Conservation (phyloP, 2,329 filamentous ascomycete species). For the Trichoderma aggressivum region DNA sequence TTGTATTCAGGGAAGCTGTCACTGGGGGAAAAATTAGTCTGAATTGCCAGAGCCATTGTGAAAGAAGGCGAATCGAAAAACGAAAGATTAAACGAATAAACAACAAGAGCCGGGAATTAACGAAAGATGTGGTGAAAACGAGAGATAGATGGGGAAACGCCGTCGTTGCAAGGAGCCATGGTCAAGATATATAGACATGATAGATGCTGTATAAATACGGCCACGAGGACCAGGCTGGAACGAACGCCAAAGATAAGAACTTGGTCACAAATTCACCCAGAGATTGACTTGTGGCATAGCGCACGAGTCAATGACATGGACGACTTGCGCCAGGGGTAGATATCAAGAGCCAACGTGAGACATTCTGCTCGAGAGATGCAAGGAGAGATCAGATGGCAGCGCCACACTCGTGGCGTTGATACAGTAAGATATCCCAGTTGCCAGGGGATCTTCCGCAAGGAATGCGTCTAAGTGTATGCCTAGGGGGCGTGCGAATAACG, state of each 20-base stretch:
- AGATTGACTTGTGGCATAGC: neutral
- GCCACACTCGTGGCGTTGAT: slow-evolving; percentile 18
- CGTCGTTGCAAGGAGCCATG: neutral
- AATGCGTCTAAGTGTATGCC: neutral
- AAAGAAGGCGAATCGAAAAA: neutral
- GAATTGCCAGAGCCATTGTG: slow-evolving; percentile 11
- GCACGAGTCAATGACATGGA: slow-evolving; percentile 15
- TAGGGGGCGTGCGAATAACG: neutral
- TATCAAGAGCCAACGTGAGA: slow-evolving; percentile 1
- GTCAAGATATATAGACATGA: neutral
- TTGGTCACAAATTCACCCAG: neutral
- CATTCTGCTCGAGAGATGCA: slow-evolving; percentile 6
- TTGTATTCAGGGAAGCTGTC: slow-evolving; percentile 47
- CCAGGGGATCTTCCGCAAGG: slow-evolving; percentile 1
- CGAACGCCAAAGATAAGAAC: slow-evolving; percentile 2
- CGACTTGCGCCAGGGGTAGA: neutral
- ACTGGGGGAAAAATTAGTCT: slow-evolving; percentile 37
- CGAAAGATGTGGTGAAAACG: neutral
- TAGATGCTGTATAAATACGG: neutral
- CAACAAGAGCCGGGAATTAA: neutral
- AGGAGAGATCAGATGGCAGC: slow-evolving; percentile 15
- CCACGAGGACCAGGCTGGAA: neutral
- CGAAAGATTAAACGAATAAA: neutral
- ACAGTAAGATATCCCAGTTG: slow-evolving; percentile 1
- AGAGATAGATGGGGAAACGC: neutral